Evolutionary conservation across 1,139 yeast genomes (phyloP).

Genomic region (Magnusiomyces sp.): DNA sequence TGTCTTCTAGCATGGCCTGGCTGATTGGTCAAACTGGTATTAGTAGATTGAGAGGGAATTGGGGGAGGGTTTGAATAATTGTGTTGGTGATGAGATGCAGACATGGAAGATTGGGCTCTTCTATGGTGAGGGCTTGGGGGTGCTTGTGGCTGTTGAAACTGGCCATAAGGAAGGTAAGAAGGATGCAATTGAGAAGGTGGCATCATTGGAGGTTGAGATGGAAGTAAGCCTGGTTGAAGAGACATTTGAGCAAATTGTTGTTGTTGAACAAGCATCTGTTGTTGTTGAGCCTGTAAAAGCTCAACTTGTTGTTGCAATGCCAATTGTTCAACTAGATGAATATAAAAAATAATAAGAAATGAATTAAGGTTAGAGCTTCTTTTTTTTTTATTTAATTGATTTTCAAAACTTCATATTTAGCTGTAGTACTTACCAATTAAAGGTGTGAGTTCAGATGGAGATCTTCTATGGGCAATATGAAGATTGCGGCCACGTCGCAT

Average conservation of each 20-base stretch:
- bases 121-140: slow-evolving; percentile 22
- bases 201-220: slow-evolving; percentile 17
- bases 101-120: slow-evolving; percentile 30
- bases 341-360: neutral
- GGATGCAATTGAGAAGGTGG: slow-evolving; percentile 17
- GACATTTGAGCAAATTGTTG: slow-evolving; percentile 38
- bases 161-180: slow-evolving; percentile 24
- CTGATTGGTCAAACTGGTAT: slow-evolving; percentile 18
- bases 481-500: slow-evolving; percentile 31
- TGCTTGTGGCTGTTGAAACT: slow-evolving; percentile 22
- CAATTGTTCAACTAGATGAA: slow-evolving; percentile 59
- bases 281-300: slow-evolving; percentile 84
- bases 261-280: slow-evolving; percentile 66
- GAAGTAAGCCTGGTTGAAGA: slow-evolving; percentile 4
- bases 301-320: slow-evolving; percentile 90
- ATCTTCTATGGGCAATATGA: slow-evolving; percentile 89
- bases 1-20: slow-evolving; percentile 85
- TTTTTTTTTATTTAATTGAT: slow-evolving; percentile 4
- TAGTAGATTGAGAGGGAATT: slow-evolving; percentile 12
- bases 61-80: slow-evolving; percentile 8
- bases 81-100: slow-evolving; percentile 12
- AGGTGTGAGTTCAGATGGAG: slow-evolving; percentile 91
- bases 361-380: no score
- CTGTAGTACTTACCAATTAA: slow-evolving; percentile 72
- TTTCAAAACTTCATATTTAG: neutral